A percentile compares a stretch with the other conserved stretches of the same genome.
Evolutionary conservation across 306 rosid species (phyloP).

Genomic region (Gillenia trifoliata): DNA sequence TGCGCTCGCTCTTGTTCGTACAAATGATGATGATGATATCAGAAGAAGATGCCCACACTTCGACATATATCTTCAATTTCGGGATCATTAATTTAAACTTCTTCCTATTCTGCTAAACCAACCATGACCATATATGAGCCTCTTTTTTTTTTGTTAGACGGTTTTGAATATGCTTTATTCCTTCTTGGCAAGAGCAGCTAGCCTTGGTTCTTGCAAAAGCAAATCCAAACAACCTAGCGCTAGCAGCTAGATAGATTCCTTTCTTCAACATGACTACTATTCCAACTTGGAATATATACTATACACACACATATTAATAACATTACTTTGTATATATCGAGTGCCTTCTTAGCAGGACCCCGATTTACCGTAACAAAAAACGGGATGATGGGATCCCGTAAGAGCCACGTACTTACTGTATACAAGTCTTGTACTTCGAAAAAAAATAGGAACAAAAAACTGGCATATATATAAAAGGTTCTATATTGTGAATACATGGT

Average conservation of each 20-base stretch:
- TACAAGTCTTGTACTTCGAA: too few relatives aligned
- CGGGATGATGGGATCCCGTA: background rate
- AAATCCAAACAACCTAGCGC: conserved; percentile 32
- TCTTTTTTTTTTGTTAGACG: conserved; percentile 1
- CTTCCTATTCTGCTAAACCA: background rate
- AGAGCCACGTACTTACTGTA: background rate
- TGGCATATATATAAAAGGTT: too few relatives aligned
- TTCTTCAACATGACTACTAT: conserved; percentile 44
- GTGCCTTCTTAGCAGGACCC: background rate
- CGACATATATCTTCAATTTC: background rate
- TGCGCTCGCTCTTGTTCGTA: background rate
- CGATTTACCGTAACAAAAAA: background rate
- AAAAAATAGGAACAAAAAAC: too few relatives aligned
- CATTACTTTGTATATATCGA: background rate
- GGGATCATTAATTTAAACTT: conserved; percentile 3
- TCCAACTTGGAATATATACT: conserved; percentile 17
- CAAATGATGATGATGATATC: background rate
- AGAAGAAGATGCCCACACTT: conserved; percentile 13
- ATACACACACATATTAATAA: background rate
- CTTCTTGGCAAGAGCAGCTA: conserved; percentile 8
- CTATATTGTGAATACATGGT: too few relatives aligned
- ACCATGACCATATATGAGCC: conserved; percentile 2
- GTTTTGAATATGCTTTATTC: conserved; percentile 44
- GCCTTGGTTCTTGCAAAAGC: conserved; percentile 51
- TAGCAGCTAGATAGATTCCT: conserved; percentile 47